Evolutionary conservation across 352 stramenopile species (phyloP).

Genomic region (Phytophthora agathidicida): DNA sequence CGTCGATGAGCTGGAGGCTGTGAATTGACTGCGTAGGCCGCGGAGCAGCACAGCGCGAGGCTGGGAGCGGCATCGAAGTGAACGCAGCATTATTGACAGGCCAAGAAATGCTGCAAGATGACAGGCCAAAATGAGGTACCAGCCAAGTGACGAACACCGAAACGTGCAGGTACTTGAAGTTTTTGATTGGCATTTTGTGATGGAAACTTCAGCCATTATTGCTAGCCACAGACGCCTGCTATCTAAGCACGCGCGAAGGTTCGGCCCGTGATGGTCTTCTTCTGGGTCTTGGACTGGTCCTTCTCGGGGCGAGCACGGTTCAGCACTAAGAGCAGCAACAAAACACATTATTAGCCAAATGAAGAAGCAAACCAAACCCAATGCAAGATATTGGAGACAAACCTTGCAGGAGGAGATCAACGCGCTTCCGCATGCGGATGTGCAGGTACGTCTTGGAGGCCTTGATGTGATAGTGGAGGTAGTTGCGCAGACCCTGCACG

Average conservation of each 20-base stretch:
- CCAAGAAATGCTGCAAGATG: constrained; percentile 9
- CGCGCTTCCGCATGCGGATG: constrained; percentile 95
- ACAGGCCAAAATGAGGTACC: constrained; percentile 13
- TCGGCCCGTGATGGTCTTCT: constrained; percentile 93
- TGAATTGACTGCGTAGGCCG: constrained; percentile 14
- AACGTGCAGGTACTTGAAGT: constrained; percentile 3
- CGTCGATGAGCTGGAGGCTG: constrained; percentile 19
- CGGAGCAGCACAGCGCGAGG: constrained; percentile 7
- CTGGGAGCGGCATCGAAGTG: constrained; percentile 13
- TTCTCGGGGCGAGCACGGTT: constrained; percentile 92
- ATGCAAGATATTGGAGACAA: background rate
- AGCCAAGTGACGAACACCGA: constrained; percentile 20
- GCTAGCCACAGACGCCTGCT: background rate
- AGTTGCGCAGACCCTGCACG: constrained; percentile 91
- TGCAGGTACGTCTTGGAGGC: constrained; percentile 96
- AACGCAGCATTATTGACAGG: constrained; percentile 14
- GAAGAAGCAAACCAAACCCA: background rate
- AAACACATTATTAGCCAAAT: constrained; percentile 3
- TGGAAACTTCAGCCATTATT: background rate
- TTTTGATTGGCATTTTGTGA: too few relatives aligned
- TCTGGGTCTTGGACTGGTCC: constrained; percentile 86
- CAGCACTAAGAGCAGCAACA: constrained; percentile 61
- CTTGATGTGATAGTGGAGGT: constrained; percentile 97
- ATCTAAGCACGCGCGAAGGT: constrained; percentile 85
- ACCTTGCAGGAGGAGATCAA: constrained; percentile 92